Conservation (phyloP, 257 asterid species). For the Nicotiana otophora region DNA sequence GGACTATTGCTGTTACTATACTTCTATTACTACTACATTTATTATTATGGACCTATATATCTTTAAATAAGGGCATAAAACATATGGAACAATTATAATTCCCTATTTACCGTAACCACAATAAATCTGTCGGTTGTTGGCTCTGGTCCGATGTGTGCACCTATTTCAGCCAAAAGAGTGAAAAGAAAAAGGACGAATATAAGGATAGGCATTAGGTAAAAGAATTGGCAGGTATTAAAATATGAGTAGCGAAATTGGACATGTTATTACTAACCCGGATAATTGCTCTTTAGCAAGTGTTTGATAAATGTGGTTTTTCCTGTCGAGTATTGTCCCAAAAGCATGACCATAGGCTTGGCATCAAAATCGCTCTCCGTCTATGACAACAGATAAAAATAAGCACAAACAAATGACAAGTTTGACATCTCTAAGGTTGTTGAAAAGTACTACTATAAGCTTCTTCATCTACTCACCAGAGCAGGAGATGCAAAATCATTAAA, state of each 20-base stretch:
- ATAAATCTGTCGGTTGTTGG: slow-evolving; percentile 95
- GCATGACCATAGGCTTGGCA: slow-evolving; percentile 98
- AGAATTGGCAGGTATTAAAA: background rate
- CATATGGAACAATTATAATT: background rate
- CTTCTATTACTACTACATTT: background rate
- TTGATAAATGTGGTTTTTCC: slow-evolving; percentile 95
- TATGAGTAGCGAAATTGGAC: background rate
- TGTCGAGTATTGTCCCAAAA: slow-evolving; percentile 96
- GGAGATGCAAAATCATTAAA: slow-evolving; percentile 86
- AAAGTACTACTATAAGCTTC: background rate
- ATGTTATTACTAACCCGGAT: slow-evolving; percentile 60
- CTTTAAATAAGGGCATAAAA: background rate
- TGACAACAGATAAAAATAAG: slow-evolving; percentile 5
- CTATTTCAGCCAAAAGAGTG: slow-evolving; percentile 30
- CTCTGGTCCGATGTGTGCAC: slow-evolving; percentile 99
- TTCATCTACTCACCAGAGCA: slow-evolving; percentile 53
- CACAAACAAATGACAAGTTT: background rate
- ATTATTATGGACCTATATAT: background rate
- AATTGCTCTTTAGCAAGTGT: slow-evolving; percentile 67
- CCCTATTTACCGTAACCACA: slow-evolving; percentile 68
- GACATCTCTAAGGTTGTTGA: background rate
- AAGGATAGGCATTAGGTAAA: background rate
- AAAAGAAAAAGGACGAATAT: background rate
- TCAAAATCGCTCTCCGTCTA: slow-evolving; percentile 88
- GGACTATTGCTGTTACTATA: background rate